A percentile compares a stretch with the other conserved stretches of the same genome.
These are phyloP conservation scores for Lecanicillium sp. DNA, from an alignment of 2,329 filamentous ascomycete species.

Conservation along the genomic window DNA sequence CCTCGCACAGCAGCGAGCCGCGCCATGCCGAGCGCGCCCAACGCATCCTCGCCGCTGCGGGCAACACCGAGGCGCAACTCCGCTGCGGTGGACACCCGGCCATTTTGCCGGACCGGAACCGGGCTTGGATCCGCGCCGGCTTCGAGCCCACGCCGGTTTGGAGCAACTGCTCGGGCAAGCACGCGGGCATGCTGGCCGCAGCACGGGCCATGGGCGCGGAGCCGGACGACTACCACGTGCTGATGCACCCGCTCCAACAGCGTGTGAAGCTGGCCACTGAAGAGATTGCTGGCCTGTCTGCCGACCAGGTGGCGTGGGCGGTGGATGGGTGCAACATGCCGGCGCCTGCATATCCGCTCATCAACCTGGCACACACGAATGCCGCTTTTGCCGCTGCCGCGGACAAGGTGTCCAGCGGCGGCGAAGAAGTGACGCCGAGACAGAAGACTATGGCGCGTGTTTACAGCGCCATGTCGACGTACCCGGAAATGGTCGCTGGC, in stretches of 20 bases:
- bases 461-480: constrained; percentile 35
- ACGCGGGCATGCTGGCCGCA: constrained; percentile 41
- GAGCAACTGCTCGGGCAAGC: constrained; percentile 45
- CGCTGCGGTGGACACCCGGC: constrained; percentile 37
- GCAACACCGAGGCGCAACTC: constrained; percentile 30
- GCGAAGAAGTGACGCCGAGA: neutral
- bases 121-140: constrained; percentile 32
- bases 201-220: constrained; percentile 29
- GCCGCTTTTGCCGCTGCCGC: constrained; percentile 32
- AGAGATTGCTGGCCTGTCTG: constrained; percentile 27
- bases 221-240: constrained; percentile 29
- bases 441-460: constrained; percentile 25
- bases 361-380: constrained; percentile 29
- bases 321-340: constrained; percentile 43
- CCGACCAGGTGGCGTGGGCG: constrained; percentile 32
- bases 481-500: constrained; percentile 40
- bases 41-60: constrained; percentile 31
- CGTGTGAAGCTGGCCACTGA: constrained; percentile 31
- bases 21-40: constrained; percentile 32
- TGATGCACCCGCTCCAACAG: constrained; percentile 32
- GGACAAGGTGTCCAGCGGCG: constrained; percentile 10
- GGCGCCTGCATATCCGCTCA: constrained; percentile 36
- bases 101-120: constrained; percentile 30
- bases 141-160: constrained; percentile 32
- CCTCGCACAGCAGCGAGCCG: constrained; percentile 40